Evolutionary conservation across 108 stramenopile species (phyloP).

Genomic region (Licmophora abbreviata): DNA sequence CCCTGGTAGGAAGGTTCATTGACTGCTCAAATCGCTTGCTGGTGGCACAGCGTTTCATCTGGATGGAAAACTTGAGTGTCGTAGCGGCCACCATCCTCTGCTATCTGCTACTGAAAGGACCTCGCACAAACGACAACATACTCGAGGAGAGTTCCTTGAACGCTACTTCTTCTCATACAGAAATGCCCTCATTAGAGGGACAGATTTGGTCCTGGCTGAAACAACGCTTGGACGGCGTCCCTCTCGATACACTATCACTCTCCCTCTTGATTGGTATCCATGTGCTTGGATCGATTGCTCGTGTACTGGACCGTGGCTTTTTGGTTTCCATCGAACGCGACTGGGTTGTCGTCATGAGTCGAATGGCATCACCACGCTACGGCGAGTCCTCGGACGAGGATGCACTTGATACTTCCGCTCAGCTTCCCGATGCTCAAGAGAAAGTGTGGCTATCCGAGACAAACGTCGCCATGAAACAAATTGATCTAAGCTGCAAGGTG

Average conservation of each 20-base stretch:
- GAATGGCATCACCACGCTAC: constrained; percentile 1
- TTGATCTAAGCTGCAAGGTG: constrained; percentile 47
- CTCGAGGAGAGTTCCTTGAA: not conserved
- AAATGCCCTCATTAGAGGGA: not conserved
- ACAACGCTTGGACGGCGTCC: not conserved
- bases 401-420: not conserved
- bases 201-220: constrained; percentile 2
- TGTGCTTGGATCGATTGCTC: constrained; percentile 40
- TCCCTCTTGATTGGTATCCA: constrained; percentile 36
- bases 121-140: not conserved
- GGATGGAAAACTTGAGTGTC: constrained; percentile 30
- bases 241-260: constrained; percentile 5
- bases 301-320: constrained; percentile 33
- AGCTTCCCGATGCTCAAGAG: constrained; percentile 1
- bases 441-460: constrained; percentile 41
- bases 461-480: constrained; percentile 56
- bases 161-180: not conserved
- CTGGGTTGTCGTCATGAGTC: constrained; percentile 60
- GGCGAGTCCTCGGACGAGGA: constrained; percentile 5
- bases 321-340: constrained; percentile 53
- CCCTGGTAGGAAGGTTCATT: constrained; percentile 4
- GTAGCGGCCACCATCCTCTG: constrained; percentile 31
- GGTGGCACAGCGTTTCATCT: constrained; percentile 35
- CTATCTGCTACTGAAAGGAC: constrained; percentile 19
- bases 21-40: constrained; percentile 21